phyloP scores from a whole-genome alignment of 2,329 filamentous ascomycete genomes.

The Aspergillus terreus region DNA sequence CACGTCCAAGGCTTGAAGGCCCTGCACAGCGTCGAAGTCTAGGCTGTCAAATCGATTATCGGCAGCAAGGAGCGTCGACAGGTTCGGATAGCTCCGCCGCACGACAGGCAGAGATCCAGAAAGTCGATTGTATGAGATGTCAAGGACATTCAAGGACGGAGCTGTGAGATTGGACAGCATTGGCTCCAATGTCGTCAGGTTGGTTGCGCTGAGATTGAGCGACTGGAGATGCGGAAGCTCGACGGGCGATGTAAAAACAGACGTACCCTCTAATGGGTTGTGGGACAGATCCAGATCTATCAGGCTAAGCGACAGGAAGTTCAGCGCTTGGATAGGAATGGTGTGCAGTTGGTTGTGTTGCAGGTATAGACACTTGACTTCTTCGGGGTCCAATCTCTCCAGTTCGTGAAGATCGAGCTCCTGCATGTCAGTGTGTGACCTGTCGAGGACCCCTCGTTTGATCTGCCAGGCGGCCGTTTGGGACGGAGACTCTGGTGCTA shows the following conservation, averaged over 20 bases:
- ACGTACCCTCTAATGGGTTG: constrained; percentile 65
- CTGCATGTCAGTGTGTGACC: constrained; percentile 63
- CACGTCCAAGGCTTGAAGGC: constrained; percentile 72
- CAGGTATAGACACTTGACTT: constrained; percentile 60
- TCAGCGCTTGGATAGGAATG: constrained; percentile 65
- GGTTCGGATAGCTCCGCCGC: constrained; percentile 63
- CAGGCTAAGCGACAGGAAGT: constrained; percentile 67
- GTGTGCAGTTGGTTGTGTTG: constrained; percentile 71
- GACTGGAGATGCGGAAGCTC: constrained; percentile 71
- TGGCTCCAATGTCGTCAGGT: constrained; percentile 65
- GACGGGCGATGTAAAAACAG: constrained; percentile 63
- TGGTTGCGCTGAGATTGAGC: constrained; percentile 71
- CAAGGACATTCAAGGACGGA: constrained; percentile 69
- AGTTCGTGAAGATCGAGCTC: constrained; percentile 49
- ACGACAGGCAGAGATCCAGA: constrained; percentile 63
- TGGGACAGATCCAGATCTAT: constrained; percentile 70
- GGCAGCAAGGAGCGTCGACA: constrained; percentile 67
- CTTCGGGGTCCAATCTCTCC: constrained; percentile 42
- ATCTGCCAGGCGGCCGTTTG: constrained; percentile 32
- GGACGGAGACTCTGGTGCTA: constrained; percentile 43
- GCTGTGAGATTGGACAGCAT: constrained; percentile 67
- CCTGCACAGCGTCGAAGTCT: constrained; percentile 68
- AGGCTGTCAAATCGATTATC: constrained; percentile 78
- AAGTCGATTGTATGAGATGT: constrained; percentile 80
- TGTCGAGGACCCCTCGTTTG: constrained; percentile 57